phyloP scores from a whole-genome alignment of 176 grass and related monocot species.

The Oryza coarctata region DNA sequence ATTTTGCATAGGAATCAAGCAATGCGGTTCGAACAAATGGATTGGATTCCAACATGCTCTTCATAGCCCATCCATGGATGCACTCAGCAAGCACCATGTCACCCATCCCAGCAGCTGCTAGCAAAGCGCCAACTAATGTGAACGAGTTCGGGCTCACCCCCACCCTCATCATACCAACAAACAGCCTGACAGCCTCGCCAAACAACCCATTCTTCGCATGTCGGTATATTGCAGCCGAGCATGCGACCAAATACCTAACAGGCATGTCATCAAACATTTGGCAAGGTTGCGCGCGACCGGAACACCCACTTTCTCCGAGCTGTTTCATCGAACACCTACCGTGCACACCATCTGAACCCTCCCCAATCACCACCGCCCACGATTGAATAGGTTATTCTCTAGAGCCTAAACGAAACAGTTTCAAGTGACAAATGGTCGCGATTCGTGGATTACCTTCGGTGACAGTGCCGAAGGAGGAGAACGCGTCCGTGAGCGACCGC shows the following conservation, averaged over 20 bases:
- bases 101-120: conserved; percentile 41
- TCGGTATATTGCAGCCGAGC: conserved; percentile 44
- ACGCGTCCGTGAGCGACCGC: conserved; percentile 74
- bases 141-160: conserved; percentile 59
- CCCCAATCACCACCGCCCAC: conserved; percentile 1
- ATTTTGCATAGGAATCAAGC: conserved; percentile 67
- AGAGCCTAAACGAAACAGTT: conserved; percentile 2
- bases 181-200: conserved; percentile 28
- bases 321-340: conserved; percentile 39
- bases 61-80: conserved; percentile 58
- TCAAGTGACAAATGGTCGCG: not conserved
- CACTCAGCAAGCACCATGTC: conserved; percentile 24
- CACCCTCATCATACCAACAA: conserved; percentile 41
- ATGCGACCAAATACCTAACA: conserved; percentile 46
- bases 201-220: conserved; percentile 36
- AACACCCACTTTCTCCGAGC: not conserved
- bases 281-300: not conserved
- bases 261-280: conserved; percentile 48
- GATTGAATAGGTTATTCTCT: conserved; percentile 24
- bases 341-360: conserved; percentile 33
- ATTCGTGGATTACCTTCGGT: conserved; percentile 60
- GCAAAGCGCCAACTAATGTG: conserved; percentile 48
- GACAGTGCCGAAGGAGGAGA: conserved; percentile 78
- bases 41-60: conserved; percentile 44
- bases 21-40: conserved; percentile 52